Evolutionary conservation across 116 monocot genomes (phyloP).

Genomic region (Thalassia testudinum): DNA sequence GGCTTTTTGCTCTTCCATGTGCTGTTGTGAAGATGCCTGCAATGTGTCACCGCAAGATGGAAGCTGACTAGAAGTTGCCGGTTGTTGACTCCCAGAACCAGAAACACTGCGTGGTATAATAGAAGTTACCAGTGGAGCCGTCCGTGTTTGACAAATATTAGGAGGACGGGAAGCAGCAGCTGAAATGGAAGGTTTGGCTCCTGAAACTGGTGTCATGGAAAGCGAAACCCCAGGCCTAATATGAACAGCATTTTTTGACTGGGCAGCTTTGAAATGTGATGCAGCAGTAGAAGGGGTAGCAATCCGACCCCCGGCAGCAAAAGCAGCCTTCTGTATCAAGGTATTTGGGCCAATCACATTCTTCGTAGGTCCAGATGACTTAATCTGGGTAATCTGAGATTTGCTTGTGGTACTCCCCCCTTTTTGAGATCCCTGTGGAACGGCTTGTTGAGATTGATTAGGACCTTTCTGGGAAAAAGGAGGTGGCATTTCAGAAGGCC

Average conservation of each 20-base stretch:
- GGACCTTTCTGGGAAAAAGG: slow-evolving; percentile 13
- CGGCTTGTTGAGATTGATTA: slow-evolving; percentile 13
- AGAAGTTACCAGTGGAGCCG: background rate
- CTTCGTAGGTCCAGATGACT: slow-evolving; percentile 2
- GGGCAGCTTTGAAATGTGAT: slow-evolving; percentile 44
- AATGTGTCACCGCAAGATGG: too few species aligned
- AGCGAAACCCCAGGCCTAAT: slow-evolving; percentile 28
- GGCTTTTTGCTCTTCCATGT: too few species aligned
- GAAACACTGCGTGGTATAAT: background rate
- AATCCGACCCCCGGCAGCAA: slow-evolving; percentile 70
- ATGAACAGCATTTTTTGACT: slow-evolving; percentile 59
- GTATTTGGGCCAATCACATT: slow-evolving; percentile 15
- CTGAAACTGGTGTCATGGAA: background rate
- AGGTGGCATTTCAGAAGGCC: slow-evolving; percentile 12
- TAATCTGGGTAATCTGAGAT: slow-evolving; percentile 12
- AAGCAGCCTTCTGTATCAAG: slow-evolving; percentile 49
- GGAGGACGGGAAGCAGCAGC: background rate
- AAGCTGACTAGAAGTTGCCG: background rate
- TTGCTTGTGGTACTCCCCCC: slow-evolving; percentile 6
- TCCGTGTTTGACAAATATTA: slow-evolving; percentile 1
- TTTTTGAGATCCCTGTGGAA: slow-evolving; percentile 13
- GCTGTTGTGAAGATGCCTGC: too few species aligned
- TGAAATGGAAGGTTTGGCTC: slow-evolving; percentile 10
- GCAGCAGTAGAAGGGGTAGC: slow-evolving; percentile 38
- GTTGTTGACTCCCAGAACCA: slow-evolving; percentile 2